Conservation (phyloP, 2,329 filamentous ascomycete species). For the Diaporthe sp. region DNA sequence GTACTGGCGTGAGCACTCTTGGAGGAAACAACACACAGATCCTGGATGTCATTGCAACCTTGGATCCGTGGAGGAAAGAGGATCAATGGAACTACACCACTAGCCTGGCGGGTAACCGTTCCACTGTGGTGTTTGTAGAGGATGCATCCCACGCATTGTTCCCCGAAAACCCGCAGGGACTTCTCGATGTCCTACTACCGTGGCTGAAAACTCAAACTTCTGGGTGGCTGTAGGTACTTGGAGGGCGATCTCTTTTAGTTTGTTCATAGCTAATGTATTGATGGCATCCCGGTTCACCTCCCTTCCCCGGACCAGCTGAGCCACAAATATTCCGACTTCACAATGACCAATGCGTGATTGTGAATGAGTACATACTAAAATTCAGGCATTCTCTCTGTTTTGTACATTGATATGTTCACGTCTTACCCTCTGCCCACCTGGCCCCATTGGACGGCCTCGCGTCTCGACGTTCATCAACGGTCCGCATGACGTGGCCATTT, state of each 20-base stretch:
- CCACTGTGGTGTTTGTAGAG: conserved; percentile 11
- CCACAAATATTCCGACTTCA: neutral
- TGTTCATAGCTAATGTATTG: neutral
- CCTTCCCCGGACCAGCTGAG: neutral
- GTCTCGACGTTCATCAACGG: neutral
- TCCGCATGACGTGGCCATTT: neutral
- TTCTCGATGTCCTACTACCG: conserved; percentile 3
- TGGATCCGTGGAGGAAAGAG: neutral
- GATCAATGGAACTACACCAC: conserved; percentile 18
- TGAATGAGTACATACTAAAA: neutral
- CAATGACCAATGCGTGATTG: neutral
- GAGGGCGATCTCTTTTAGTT: neutral
- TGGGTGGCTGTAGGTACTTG: neutral
- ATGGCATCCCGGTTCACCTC: neutral
- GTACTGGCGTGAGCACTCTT: neutral
- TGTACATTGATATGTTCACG: neutral
- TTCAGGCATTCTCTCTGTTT: neutral
- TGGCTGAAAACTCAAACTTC: neutral
- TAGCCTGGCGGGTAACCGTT: neutral
- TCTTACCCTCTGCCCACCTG: neutral
- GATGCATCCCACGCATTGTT: conserved; percentile 13
- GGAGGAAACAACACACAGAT: conserved; percentile 8
- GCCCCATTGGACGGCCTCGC: neutral
- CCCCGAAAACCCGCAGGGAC: conserved; percentile 4
- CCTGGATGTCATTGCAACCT: conserved; percentile 8